These are phyloP conservation scores for Chenopodium album DNA, from an alignment of 148 eudicot species.

Conservation along the genomic window DNA sequence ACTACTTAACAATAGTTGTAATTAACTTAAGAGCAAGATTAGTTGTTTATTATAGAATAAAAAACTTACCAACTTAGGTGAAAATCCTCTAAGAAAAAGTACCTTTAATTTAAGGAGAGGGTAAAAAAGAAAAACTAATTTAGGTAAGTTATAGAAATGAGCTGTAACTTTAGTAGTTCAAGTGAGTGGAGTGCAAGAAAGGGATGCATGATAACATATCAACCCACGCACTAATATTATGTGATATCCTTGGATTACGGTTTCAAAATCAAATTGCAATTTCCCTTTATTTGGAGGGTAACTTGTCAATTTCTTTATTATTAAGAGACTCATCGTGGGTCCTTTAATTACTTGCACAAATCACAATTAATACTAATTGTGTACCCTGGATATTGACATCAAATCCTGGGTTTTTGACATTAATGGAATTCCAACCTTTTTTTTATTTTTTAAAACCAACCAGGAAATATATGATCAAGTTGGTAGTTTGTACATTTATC, in stretches of 20 bases:
- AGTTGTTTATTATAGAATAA: not conserved
- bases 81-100: too few relatives aligned
- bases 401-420: not conserved
- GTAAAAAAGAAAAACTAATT: not conserved
- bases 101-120: not conserved
- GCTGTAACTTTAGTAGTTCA: not conserved
- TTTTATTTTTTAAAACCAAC: too few relatives aligned
- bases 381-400: not conserved
- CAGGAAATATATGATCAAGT: too few relatives aligned
- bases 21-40: not conserved
- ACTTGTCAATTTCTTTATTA: slow-evolving; percentile 2
- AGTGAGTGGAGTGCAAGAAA: slow-evolving; percentile 32
- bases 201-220: slow-evolving; percentile 14
- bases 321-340: slow-evolving; percentile 1
- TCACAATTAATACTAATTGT: slow-evolving; percentile 1
- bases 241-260: slow-evolving; percentile 1
- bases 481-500: too few relatives aligned
- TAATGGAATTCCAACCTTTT: not conserved
- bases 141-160: not conserved
- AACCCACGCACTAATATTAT: not conserved
- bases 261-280: not conserved
- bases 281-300: not conserved
- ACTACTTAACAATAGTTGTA: too few relatives aligned
- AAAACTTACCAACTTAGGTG: not conserved
- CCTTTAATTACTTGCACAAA: not conserved